Conservation (phyloP, 2,329 filamentous ascomycete species). For the Talaromyces islandicus region DNA sequence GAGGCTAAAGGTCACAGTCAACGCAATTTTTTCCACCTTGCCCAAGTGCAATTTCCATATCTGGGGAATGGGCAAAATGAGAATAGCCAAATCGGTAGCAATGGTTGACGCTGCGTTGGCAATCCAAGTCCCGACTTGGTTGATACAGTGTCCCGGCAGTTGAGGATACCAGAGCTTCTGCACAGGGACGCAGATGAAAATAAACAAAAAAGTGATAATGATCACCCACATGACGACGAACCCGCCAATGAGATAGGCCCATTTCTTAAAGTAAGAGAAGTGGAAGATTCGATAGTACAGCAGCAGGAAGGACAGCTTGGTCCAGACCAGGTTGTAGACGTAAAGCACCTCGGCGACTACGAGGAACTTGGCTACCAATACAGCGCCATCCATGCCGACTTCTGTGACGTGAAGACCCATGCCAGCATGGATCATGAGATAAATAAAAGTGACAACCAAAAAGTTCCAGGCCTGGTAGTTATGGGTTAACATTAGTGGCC, state of each 20-base stretch:
- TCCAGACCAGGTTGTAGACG: constrained; percentile 26
- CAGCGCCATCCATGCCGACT: constrained; percentile 31
- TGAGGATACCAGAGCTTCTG: constrained; percentile 23
- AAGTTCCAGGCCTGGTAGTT: constrained; percentile 18
- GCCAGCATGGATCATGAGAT: constrained; percentile 41
- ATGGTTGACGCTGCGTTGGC: constrained; percentile 21
- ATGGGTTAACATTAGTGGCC: background rate
- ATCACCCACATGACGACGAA: constrained; percentile 22
- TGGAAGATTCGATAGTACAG: constrained; percentile 25
- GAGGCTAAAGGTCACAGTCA: constrained; percentile 18
- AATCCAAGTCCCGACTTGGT: constrained; percentile 22
- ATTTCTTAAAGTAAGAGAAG: constrained; percentile 21
- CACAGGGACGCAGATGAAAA: constrained; percentile 25
- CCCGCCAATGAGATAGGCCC: constrained; percentile 20
- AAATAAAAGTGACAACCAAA: constrained; percentile 43
- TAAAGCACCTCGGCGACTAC: constrained; percentile 37
- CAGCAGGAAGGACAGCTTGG: constrained; percentile 21
- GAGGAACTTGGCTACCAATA: constrained; percentile 23
- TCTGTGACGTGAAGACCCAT: constrained; percentile 45
- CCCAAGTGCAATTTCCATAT: constrained; percentile 23
- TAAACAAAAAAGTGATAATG: constrained; percentile 22
- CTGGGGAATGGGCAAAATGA: constrained; percentile 20
- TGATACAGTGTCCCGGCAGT: constrained; percentile 21
- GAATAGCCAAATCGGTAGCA: constrained; percentile 19
- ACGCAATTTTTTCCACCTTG: constrained; percentile 15